Evolutionary conservation across 2,329 filamentous ascomycete genomes (phyloP), one percentile per base, ranked within the genome.

Genomic region (Coniochaeta sp.): DNA sequence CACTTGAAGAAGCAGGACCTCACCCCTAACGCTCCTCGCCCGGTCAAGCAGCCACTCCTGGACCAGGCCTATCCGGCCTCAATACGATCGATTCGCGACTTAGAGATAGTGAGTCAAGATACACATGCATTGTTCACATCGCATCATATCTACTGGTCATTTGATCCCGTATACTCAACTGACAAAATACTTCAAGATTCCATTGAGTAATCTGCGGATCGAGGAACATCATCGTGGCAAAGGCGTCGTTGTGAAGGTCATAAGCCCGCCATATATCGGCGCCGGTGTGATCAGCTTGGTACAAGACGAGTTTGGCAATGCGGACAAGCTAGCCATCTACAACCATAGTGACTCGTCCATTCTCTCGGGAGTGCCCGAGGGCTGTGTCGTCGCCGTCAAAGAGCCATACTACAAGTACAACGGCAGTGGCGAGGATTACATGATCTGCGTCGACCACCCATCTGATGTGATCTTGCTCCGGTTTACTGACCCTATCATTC

Each of bases 271-370:
- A 0, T 73, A 69, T 50, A 62, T 68, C 4, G 72, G 73, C 0
- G 72, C 72, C 0, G 73, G 73, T 0, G 67, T 68, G 0, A 70
- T 74, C 19, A 70, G 70, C 9, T 64, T 75, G 4, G 72, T 74
- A 8, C 70, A 74, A 38, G 73, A 75, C 28, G 70, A 71, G 60
- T 62, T 66, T 12, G 72, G 73, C n/a, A 70, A 71, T 32, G 70
- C 66, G 5, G 72, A 74, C 56, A 74, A 73, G 64, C 57, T 75
- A 38, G 69, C 69, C 40, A 68, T 75, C n/a, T 75, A 75, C 66
- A 74, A 74, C 65, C 73, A 73, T 34, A 61, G 65, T 28, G 69
- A 68, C 64, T 66, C 70, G 2, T 70, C 66, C n/a, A 68, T 73
- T n/a, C 57, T 73, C 7, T 71, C 69, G 1, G 66, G 67, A 2